Evolutionary conservation across 2,329 filamentous ascomycete species (phyloP), one percentile per base, ranked within the genome.

Genomic region (Aspergillus sp.): DNA sequence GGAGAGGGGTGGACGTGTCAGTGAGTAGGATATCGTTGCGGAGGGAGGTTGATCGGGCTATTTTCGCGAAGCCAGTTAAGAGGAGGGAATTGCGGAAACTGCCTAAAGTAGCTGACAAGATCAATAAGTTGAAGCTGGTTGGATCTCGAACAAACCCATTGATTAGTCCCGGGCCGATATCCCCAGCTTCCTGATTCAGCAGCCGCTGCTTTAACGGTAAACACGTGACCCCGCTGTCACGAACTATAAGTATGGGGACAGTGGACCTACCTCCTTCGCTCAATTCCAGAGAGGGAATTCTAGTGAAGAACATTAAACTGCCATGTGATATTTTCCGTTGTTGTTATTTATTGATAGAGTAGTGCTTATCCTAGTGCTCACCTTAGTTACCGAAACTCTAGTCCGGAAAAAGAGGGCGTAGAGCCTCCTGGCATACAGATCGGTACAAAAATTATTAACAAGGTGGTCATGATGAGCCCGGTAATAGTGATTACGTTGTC

Each of bases 111-210:
- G 35, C 6, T n/a, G 46, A 46, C 44, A n/a, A 7, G 21, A 14
- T 15, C 11, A 27, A 17, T 51, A 8, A 51, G 23, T 35, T 44
- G 24, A 31, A 43, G 39, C 49, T 52, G 39, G 17, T 43, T 43
- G n/a, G 48, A 40, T 14, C 37, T 31, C 19, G n/a, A 41, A 27
- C 37, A 43, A 52, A 39, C 49, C 31, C 49, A 44, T 52, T n/a
- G 37, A 24, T 44, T 15, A 33, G 46, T 56, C 50, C 46, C 15
- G 35, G 35, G 35, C 5, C 14, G 6, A 48, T 59, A 55, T 48
- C 43, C 48, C 52, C 52, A 35, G 52, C 46, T 48, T 21, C 11
- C 63, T 64, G 61, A 51, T 60, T 64, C 61, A 65, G 62, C 62
- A 60, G 45, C 17, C 33, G 35, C 24, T 37, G 35, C 35, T 15